A percentile compares a stretch with the other conserved stretches of the same genome.
Conservation (phyloP, 2,329 filamentous ascomycete species). For the Fusarium ramigenum region DNA sequence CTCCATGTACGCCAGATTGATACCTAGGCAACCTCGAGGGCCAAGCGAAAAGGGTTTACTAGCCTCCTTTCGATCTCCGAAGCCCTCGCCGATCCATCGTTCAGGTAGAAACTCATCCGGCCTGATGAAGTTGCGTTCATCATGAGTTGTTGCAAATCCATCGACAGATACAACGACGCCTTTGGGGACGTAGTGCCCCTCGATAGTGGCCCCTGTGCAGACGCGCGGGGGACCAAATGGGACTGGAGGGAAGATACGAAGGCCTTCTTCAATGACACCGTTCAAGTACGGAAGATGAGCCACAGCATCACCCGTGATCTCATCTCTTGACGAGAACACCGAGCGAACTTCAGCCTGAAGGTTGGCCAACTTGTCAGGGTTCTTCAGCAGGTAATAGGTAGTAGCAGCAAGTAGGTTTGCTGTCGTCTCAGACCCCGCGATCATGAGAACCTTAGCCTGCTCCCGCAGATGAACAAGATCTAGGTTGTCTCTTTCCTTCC, state of each 20-base stretch:
- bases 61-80: conserved; percentile 2
- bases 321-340: neutral
- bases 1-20: conserved; percentile 15
- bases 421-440: conserved; percentile 22
- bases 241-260: conserved; percentile 17
- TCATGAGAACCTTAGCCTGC: conserved; percentile 23
- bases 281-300: conserved; percentile 10
- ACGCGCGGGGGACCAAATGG: conserved; percentile 4
- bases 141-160: neutral
- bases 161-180: conserved; percentile 16
- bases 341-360: conserved; percentile 19
- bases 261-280: conserved; percentile 19
- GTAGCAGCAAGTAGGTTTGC: conserved; percentile 2
- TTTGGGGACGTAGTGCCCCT: conserved; percentile 12
- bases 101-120: conserved; percentile 7
- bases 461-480: conserved; percentile 5
- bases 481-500: neutral
- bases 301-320: conserved; percentile 14
- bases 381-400: neutral
- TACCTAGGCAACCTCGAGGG: neutral
- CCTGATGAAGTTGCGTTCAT: neutral
- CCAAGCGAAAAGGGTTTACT: conserved; percentile 5
- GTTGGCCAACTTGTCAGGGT: neutral
- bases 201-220: conserved; percentile 8
- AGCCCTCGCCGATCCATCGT: conserved; percentile 4